phyloP scores from a whole-genome alignment of 202 grass and related monocot genomes.

The Panicum hallii region DNA sequence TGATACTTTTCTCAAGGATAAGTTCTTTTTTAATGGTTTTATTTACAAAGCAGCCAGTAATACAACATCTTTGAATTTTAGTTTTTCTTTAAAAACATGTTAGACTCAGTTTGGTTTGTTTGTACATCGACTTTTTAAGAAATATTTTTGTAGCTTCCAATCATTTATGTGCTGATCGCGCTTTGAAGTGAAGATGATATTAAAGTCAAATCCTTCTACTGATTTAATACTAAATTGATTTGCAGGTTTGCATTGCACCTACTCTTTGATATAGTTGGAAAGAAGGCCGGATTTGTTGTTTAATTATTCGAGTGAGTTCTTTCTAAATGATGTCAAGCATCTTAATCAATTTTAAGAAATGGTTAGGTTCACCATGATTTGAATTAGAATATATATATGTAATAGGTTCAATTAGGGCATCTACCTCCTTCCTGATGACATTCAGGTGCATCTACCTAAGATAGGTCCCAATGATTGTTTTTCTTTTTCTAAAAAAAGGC shows the following conservation, averaged over 20 bases:
- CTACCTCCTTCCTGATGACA: slow-evolving; percentile 23
- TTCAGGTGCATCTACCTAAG: slow-evolving; percentile 33
- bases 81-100: too few species aligned
- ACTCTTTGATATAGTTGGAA: not conserved
- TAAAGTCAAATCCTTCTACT: slow-evolving; percentile 1
- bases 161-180: not conserved
- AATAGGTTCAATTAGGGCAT: slow-evolving; percentile 42
- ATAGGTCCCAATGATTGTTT: not conserved
- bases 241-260: slow-evolving; percentile 1
- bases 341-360: slow-evolving; percentile 10
- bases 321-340: slow-evolving; percentile 40
- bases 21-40: not conserved
- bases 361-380: slow-evolving; percentile 28
- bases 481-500: not conserved
- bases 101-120: not conserved
- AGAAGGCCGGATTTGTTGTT: not conserved
- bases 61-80: not conserved
- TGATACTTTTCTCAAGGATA: not conserved
- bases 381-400: not conserved
- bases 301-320: slow-evolving; percentile 20
- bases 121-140: not conserved
- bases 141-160: not conserved
- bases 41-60: not conserved
- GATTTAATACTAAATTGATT: not conserved
- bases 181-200: not conserved